Evolutionary conservation across 108 stramenopile species (phyloP), one percentile per base, ranked within the genome.

Genomic region (Skeletonema marinoi): DNA sequence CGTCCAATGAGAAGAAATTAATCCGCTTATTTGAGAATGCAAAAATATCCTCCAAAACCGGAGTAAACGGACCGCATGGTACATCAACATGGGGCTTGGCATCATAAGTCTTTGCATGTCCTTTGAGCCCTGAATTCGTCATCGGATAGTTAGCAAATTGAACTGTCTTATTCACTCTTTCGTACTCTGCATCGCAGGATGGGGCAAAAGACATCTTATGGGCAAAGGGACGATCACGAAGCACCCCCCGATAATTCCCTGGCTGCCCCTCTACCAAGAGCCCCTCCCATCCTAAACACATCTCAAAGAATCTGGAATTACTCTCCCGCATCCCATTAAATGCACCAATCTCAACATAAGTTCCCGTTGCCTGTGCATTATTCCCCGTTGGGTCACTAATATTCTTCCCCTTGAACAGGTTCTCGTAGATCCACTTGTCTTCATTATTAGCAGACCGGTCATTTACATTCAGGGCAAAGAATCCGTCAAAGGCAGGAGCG

Each of bases 1-100:
- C 90, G 63, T 91, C 90, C 77, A 91, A 60, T 3, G 88, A 89
- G 36, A 91, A 82, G 51, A 91, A 91, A 13, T 73, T 65, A 14
- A 86, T 68, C 6, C 38, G 42, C 12, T 54, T 39, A 14, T 76
- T 68, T 7, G 72, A 42, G 14, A 39, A 39, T 16, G 66, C 78
- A 60, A 90, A 87, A 9, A 90, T 39, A 25, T 88, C 84, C 16
- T 61, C 16, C 30, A 90, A 64, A 1, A 80, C 73, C 4, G 78
- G 78, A 21, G 85, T 81, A 21, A 89, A 62, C 10, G 75, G 71
- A 25, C 84, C 89, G 51, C 87, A 90, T 29, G 87, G 86, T 2
- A 90, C 80, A n/a, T 82, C 66, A 0, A 88, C 77, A 29, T 81
- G 74, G 1, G 46, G 38, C 5, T 60, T 68, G 41, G 58, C 75